These are phyloP conservation scores for Candida glaebosa DNA, from an alignment of 805 yeast species.

Conservation along the genomic window DNA sequence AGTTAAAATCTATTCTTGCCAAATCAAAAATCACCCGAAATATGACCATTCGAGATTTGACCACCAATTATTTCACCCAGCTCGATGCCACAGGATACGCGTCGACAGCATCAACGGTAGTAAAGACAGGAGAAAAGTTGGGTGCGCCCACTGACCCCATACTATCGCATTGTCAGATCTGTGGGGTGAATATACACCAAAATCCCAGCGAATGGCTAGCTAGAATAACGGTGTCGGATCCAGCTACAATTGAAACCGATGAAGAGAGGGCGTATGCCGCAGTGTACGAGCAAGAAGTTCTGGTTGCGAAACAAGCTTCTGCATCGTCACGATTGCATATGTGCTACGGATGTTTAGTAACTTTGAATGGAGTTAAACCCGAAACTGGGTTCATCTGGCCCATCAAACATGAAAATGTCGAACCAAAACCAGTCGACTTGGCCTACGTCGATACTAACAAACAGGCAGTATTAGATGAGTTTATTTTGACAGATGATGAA, in stretches of 20 bases:
- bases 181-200: conserved; percentile 51
- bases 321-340: conserved; percentile 24
- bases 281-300: conserved; percentile 3
- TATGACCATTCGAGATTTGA: conserved; percentile 79
- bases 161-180: conserved; percentile 46
- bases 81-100: conserved; percentile 76
- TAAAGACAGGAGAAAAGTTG: conserved; percentile 80
- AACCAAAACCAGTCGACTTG: conserved; percentile 4
- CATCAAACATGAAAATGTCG: conserved; percentile 24
- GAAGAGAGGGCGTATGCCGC: conserved; percentile 33
- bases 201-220: conserved; percentile 66
- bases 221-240: conserved; percentile 59
- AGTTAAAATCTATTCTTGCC: conserved; percentile 16
- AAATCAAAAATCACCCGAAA: conserved; percentile 53
- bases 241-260: conserved; percentile 44
- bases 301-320: neutral
- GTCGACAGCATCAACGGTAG: conserved; percentile 88
- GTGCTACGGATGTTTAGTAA: conserved; percentile 77
- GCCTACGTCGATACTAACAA: conserved; percentile 17
- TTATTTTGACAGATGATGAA: conserved; percentile 39
- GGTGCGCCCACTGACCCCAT: conserved; percentile 38
- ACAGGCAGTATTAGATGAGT: conserved; percentile 46
- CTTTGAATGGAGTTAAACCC: conserved; percentile 41
- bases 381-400: conserved; percentile 30
- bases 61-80: conserved; percentile 64